Base-by-base conservation (phyloP, 805 yeast species). In the Saturnispora ahearnii region DNA sequence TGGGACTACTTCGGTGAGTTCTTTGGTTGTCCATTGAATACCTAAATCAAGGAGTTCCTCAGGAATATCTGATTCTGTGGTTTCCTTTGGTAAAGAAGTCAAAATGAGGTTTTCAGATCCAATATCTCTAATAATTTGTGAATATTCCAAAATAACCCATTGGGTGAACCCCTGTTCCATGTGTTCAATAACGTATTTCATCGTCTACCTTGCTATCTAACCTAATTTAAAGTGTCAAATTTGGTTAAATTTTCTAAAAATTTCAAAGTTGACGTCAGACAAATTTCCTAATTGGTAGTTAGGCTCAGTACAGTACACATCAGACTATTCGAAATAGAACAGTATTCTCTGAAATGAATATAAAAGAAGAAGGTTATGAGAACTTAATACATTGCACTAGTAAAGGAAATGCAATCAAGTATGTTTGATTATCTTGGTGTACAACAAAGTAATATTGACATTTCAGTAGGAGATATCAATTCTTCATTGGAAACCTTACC, bases 121-220 rank as follows among this genome's bases (percentile, higher is more conserved):
- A 6, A 91, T 82, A 53, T 91, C 97, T 49, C 78, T 72, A 44
- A 89, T 78, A 52, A 91, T 90, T 59, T 85, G 87, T 28, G 79
- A 68, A 66, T 91, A 91, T 61, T 91, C 99, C 5, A 93, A 73
- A 29, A 78, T 76, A 41, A 91, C 98, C 99, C 99, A 91, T 56
- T 86, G 93, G 55, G 96, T 87, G 75, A 91, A 88, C 1, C 96
- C 98, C 53, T 81, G 85, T 67, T 91, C 99, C 97, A 91, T 91
- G 64, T 91, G 99, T 67, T 91, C 99, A 47, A 91, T 89, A 48
- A 93, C 79, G 73, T 89, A 91, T 67, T 87, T 88, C 95, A 87
- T 87, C 41, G 28, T 38, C 1, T 24, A 8, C 21, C 22, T 5
- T 2, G 30, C 30, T 24, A 10, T 9, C 31, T 18, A n/a, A 5